Base-by-base conservation (phyloP, 306 rosid genomes). In the Glycine tomentella region DNA sequence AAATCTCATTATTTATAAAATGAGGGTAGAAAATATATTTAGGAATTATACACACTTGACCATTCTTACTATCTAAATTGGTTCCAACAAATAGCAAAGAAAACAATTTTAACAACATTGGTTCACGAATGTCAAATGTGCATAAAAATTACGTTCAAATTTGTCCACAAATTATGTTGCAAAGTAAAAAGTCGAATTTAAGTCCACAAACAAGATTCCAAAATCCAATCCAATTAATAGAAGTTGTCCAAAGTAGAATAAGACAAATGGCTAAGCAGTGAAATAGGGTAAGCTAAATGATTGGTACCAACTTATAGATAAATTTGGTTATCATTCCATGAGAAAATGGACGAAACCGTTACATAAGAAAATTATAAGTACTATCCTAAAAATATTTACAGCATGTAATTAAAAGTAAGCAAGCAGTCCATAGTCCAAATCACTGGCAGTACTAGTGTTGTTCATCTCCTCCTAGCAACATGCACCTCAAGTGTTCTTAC, bases 401-500 rank as follows among this genome's bases (percentile, higher is more conserved):
- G 31, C 31, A 0, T 25, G 31, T 25, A 25, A 25, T 25, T 25
- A 25, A 25, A 25, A 25, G 31, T 25, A 25, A 25, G 25, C 38
- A 61, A 48, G 13, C 45, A 64, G 31, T 25, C 31, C 31, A 25
- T 25, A 25, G 31, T 25, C 2, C 31, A 25, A 25, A 25, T 25
- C 31, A 25, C 31, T 25, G 31, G 31, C 31, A 25, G 31, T 25
- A 25, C 1, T 25, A 25, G 31, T 25, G 31, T 25, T n/a, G 56
- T 45, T 63, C 61, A 81, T 31, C 4, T 25, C 17, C 40, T 74
- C 34, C 20, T 51, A 67, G 12, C 58, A 55, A 73, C 74, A 9
- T 85, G 84, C 45, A 85, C 79, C 36, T 48, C 77, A 17, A 85
- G 3, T 46, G 69, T 73, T 25, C 56, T 12, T 0, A 69, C 10